These are phyloP conservation scores for Rauvolfia tetraphylla DNA, from an alignment of 257 asterid species.

Conservation along the genomic window DNA sequence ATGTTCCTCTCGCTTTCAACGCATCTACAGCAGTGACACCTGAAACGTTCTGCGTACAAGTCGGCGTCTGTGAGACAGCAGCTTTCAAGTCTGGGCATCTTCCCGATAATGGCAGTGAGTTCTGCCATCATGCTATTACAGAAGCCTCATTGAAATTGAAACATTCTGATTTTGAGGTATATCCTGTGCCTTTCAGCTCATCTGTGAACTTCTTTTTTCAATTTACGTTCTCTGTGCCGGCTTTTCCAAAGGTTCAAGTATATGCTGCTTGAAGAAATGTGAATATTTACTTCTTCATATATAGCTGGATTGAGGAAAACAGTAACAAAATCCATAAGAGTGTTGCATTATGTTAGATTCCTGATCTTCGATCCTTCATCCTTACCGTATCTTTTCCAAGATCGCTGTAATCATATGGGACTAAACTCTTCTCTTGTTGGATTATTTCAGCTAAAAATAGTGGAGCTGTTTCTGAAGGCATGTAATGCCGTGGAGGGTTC, in stretches of 20 bases:
- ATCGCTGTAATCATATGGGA: slow-evolving; percentile 3
- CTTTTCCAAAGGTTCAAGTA: too few relatives aligned
- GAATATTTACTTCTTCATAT: too few relatives aligned
- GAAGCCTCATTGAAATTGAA: slow-evolving; percentile 68
- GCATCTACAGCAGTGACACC: slow-evolving; percentile 51
- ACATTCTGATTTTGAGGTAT: slow-evolving; percentile 83
- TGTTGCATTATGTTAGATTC: too few relatives aligned
- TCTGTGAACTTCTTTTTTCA: background rate
- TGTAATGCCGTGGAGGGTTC: slow-evolving; percentile 51
- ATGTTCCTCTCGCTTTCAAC: slow-evolving; percentile 73
- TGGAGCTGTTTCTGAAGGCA: slow-evolving; percentile 76
- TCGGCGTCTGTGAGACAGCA: slow-evolving; percentile 51
- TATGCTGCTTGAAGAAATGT: too few relatives aligned
- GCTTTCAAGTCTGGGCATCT: slow-evolving; percentile 29
- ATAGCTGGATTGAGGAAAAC: too few relatives aligned
- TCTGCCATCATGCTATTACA: slow-evolving; percentile 60
- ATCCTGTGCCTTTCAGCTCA: background rate
- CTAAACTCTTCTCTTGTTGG: slow-evolving; percentile 1
- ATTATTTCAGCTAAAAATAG: slow-evolving; percentile 63
- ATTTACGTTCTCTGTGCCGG: too few relatives aligned
- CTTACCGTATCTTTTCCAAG: background rate
- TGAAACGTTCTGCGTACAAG: slow-evolving; percentile 51
- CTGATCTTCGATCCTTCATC: too few relatives aligned
- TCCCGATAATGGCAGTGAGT: slow-evolving; percentile 53
- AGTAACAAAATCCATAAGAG: too few relatives aligned